Evolutionary conservation across 495 filamentous ascomycete species (phyloP), one percentile per base, ranked within the genome.

Genomic region (Lophium mytilinum): DNA sequence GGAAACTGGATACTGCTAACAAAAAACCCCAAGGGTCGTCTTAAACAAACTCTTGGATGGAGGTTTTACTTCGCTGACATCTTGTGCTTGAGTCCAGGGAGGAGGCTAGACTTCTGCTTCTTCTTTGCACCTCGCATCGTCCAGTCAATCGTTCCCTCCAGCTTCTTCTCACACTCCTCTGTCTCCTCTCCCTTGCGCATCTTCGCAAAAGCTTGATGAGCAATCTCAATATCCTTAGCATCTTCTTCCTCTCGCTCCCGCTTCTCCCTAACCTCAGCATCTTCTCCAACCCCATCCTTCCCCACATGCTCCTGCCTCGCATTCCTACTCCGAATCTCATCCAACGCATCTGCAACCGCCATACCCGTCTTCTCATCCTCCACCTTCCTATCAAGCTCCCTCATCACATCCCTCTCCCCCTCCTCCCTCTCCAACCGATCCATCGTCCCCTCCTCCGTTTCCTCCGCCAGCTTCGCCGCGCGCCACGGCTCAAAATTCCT

Each of bases 401-500:
- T 80, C 88, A 92, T 92, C 59, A 83, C 83, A 65, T 88, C 84
- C 17, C 77, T 69, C 63, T 87, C 83, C 50, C 73, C 62, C 64
- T 80, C 84, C 64, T 90, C 86, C 52, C 79, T 65, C 74, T 96
- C 89, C 30, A 98, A 71, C 53, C 93, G 74, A 68, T 96, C 89
- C 42, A 98, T 73, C 40, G 84, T 75, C 73, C 95, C 84, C 70
- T 96, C 87, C 57, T 95, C 85, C n/a, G 86, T 94, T 72, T 96
- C 87, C 56, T 77, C 76, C 3, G 72, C 73, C 46, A 73, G 60
- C 81, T 80, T 76, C 12, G 67, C 57, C 45, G 81, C 75, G 8
- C 86, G 76, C 94, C 94, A 99, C 11, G 85, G 84, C 72, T 97
- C 94, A 55, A 92, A 94, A 71, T 95, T 97, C 34, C 94, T 77